A percentile compares a stretch with the other conserved stretches of the same genome.
Conservation (phyloP, 148 eudicot genomes). For the Polygonum maritimum region DNA sequence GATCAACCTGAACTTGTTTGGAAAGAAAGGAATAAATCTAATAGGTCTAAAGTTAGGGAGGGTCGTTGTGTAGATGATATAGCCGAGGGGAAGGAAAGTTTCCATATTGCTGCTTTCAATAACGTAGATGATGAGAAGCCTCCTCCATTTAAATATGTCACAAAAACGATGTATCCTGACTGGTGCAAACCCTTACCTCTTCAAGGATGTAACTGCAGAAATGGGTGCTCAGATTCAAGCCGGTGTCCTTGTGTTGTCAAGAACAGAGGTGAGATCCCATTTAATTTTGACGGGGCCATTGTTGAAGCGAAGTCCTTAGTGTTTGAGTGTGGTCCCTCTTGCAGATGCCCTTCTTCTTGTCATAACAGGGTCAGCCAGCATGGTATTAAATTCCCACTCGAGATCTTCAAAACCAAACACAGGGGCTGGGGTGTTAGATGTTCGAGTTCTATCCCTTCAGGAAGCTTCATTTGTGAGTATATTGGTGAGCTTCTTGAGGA, state of each 20-base stretch:
- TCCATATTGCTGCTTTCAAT: constrained; percentile 57
- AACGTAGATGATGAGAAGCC: constrained; percentile 58
- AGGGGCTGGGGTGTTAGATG: constrained; percentile 94
- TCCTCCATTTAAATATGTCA: constrained; percentile 50
- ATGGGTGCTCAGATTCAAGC: constrained; percentile 53
- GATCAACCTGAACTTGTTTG: constrained; percentile 72
- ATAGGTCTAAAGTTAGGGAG: constrained; percentile 32
- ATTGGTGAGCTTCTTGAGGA: constrained; percentile 82
- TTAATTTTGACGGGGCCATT: constrained; percentile 66
- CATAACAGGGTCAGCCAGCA: constrained; percentile 72
- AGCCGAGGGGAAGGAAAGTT: constrained; percentile 41
- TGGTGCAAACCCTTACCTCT: constrained; percentile 45
- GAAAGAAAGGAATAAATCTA: constrained; percentile 58
- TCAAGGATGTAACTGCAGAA: constrained; percentile 55
- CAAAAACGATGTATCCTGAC: constrained; percentile 53
- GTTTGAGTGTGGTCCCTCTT: constrained; percentile 81
- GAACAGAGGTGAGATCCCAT: constrained; percentile 85
- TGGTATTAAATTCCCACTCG: constrained; percentile 66
- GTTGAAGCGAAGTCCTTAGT: constrained; percentile 73
- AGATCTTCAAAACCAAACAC: constrained; percentile 73
- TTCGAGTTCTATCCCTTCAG: constrained; percentile 59
- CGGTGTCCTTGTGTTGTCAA: constrained; percentile 52
- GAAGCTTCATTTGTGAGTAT: constrained; percentile 90
- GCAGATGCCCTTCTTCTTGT: constrained; percentile 76
- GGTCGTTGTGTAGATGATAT: constrained; percentile 49